phyloP scores from a whole-genome alignment of 1,139 yeast species.

The Suhomyces terraborum region DNA sequence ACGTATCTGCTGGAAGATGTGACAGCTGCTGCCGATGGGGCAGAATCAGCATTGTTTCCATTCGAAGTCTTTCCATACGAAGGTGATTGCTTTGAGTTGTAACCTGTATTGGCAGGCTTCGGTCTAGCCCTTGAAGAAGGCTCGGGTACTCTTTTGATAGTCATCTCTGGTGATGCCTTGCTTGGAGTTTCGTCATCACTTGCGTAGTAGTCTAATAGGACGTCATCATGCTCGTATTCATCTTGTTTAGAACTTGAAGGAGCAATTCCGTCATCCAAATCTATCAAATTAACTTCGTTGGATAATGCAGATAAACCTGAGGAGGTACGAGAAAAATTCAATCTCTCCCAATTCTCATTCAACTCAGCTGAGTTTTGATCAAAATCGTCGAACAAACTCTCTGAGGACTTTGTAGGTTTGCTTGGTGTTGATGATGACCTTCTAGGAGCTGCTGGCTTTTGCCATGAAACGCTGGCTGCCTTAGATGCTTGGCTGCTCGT shows the following conservation, averaged over 20 bases:
- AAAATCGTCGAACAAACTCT: conserved; percentile 45
- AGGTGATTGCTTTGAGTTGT: background rate
- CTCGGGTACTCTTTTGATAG: conserved; percentile 22
- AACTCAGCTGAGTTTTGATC: conserved; percentile 39
- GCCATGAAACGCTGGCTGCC: conserved; percentile 54
- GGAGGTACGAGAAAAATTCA: conserved; percentile 17
- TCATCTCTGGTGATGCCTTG: conserved; percentile 23
- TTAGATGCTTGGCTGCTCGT: conserved; percentile 30
- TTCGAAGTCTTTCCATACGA: background rate
- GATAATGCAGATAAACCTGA: conserved; percentile 14
- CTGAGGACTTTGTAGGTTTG: conserved; percentile 22
- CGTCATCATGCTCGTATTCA: conserved; percentile 14
- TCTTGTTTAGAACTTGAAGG: background rate
- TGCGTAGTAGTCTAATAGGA: conserved; percentile 16
- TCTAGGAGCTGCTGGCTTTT: conserved; percentile 21
- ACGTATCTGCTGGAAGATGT: conserved; percentile 21
- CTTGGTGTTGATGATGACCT: conserved; percentile 17
- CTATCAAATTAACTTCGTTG: conserved; percentile 34
- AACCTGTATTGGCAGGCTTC: conserved; percentile 5
- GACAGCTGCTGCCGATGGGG: conserved; percentile 1
- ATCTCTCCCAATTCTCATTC: conserved; percentile 33
- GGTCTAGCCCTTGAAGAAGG: conserved; percentile 20
- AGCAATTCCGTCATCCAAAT: conserved; percentile 33
- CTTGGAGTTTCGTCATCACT: conserved; percentile 8
- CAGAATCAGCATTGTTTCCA: background rate